phyloP scores from a whole-genome alignment of 2,329 filamentous ascomycete species.

The Ophiocordyceps camponoti-rufipedis region DNA sequence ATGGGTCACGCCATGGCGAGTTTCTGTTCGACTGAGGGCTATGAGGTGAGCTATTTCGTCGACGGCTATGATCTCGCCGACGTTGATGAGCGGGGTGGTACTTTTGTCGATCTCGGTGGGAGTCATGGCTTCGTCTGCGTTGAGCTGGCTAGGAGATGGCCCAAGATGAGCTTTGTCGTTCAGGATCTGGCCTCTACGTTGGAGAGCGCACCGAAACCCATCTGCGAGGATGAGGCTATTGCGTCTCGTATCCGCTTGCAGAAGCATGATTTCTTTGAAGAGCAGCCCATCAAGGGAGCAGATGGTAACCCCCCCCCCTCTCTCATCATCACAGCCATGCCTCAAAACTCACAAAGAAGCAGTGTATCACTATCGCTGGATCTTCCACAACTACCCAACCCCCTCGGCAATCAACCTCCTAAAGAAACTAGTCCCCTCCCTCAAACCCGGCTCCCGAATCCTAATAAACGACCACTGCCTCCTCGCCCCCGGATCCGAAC shows the following conservation, averaged over 20 bases:
- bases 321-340: too few relatives aligned
- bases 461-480: constrained; percentile 27
- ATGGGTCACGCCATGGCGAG: constrained; percentile 37
- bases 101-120: constrained; percentile 40
- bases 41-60: constrained; percentile 32
- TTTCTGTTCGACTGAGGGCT: constrained; percentile 35
- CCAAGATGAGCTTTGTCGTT: constrained; percentile 33
- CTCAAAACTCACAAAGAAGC: not conserved
- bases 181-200: constrained; percentile 34
- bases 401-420: constrained; percentile 29
- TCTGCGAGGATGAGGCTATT: constrained; percentile 19
- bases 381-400: constrained; percentile 43
- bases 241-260: constrained; percentile 21
- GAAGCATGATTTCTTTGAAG: constrained; percentile 38
- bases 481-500: constrained; percentile 18
- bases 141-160: constrained; percentile 31
- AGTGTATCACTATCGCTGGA: constrained; percentile 41
- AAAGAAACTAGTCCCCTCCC: constrained; percentile 30
- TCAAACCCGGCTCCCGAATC: constrained; percentile 34
- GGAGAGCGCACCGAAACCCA: constrained; percentile 23
- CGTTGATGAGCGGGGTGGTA: constrained; percentile 24
- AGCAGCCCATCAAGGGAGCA: constrained; percentile 32
- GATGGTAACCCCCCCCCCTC: constrained; percentile 20
- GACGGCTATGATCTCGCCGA: constrained; percentile 33
- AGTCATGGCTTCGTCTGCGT: constrained; percentile 38